Base-by-base conservation (phyloP, 2,329 filamentous ascomycete species). In the Lachnellula hyalina region DNA sequence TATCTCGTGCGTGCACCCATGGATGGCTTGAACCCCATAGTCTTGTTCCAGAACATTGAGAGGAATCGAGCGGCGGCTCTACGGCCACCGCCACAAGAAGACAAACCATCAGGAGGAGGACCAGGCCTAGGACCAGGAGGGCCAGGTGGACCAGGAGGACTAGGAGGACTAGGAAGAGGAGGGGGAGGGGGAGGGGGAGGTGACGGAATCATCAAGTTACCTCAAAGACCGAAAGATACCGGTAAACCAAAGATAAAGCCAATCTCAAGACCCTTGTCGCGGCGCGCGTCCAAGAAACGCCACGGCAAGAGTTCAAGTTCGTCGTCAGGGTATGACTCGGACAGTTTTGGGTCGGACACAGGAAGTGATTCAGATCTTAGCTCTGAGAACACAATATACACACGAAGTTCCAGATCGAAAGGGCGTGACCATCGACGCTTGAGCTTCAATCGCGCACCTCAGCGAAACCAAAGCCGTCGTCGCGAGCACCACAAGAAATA, bases 1-100 rank as follows among this genome's bases (percentile, higher is more conserved):
- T 68, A 64, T 53, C 53, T 67, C 15, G 65, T 61, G 51, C 59
- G 65, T 7, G 49, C 58, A 15, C 61, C 64, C 7, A 36, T 32
- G 1, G 48, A 55, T n/a, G 58, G 60, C 25, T 2, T 61, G 34
- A 60, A 63, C 40, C 46, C 62, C 1, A 51, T 62, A 3, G 52
- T 48, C 2, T 12, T 69, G 4, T 61, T 56, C 21, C 53, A 62
- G 19, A 35, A 51, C 8, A 55, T 63, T 3, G 65, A 67, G 34
- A 61, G 42, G 28, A 53, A 45, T 12, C 62, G 57, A 47, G 38
- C 49, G 52, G n/a, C 51, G 55, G 23, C 55, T 50, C 52, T 55
- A 44, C 53, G 50, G 47, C 42, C 48, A 32, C 53, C 45, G 21
- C 49, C 41, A 51, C 8, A 11, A 8, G 28, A 46, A 36, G 40